Conservation (phyloP, 208 protist genomes). For the Trypanosomatidae sp. region DNA sequence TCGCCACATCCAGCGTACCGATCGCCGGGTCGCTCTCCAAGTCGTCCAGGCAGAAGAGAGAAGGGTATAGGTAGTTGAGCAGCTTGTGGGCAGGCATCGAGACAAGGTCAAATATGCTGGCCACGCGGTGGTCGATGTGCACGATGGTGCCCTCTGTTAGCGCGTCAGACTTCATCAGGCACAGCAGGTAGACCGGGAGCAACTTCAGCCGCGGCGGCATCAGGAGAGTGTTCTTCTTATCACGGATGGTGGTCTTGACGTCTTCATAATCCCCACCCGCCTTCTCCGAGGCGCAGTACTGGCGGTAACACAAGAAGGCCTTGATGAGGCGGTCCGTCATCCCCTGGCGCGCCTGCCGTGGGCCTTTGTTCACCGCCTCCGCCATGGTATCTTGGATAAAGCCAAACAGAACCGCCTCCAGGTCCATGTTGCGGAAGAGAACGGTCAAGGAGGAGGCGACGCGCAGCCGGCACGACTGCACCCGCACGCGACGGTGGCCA, state of each 20-base stretch:
- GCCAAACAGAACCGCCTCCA: constrained; percentile 78
- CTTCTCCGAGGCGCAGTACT: constrained; percentile 47
- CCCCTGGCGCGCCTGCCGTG: constrained; percentile 45
- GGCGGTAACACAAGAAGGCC: constrained; percentile 82
- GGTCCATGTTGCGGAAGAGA: constrained; percentile 78
- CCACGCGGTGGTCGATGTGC: constrained; percentile 78
- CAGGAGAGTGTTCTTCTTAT: constrained; percentile 67
- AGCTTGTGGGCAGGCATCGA: constrained; percentile 69
- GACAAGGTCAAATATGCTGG: constrained; percentile 73
- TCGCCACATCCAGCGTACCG: constrained; percentile 49
- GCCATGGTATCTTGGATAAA: constrained; percentile 53
- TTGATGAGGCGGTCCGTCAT: constrained; percentile 59
- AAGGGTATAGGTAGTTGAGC: constrained; percentile 84
- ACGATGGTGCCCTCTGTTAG: constrained; percentile 74
- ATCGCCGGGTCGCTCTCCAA: constrained; percentile 37
- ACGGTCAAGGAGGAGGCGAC: constrained; percentile 46
- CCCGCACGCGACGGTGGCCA: constrained; percentile 88
- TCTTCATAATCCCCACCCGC: constrained; percentile 20
- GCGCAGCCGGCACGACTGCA: constrained; percentile 76
- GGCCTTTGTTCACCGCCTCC: constrained; percentile 82
- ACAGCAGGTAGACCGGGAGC: constrained; percentile 88
- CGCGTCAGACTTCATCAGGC: constrained; percentile 79
- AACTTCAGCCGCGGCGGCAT: constrained; percentile 94
- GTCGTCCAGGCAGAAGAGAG: constrained; percentile 73
- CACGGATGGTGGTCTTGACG: constrained; percentile 8